phyloP scores from a whole-genome alignment of 441 rosid genomes.

The Mallotus japonicus region DNA sequence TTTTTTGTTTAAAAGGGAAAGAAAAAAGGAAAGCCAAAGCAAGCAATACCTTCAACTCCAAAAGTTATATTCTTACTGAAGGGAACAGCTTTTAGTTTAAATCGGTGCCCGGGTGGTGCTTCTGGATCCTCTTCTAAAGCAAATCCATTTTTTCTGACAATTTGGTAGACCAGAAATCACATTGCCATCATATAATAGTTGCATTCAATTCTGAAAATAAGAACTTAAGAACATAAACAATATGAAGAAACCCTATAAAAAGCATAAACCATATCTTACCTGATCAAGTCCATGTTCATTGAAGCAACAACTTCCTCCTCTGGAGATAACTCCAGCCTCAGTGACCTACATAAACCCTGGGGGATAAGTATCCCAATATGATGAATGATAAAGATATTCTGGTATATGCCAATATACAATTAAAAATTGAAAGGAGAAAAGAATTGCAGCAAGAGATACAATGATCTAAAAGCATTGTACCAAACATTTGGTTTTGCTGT shows the following conservation, averaged over 20 bases:
- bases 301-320: slow-evolving; percentile 84
- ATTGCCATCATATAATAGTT: slow-evolving; percentile 7
- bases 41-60: slow-evolving; percentile 77
- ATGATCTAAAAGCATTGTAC: not conserved
- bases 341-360: slow-evolving; percentile 49
- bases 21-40: not conserved
- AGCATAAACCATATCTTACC: slow-evolving; percentile 40
- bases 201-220: not conserved
- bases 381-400: slow-evolving; percentile 9
- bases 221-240: not conserved
- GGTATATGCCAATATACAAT: not conserved
- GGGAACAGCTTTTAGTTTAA: slow-evolving; percentile 75
- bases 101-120: slow-evolving; percentile 75
- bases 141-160: slow-evolving; percentile 86
- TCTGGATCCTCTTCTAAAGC: slow-evolving; percentile 72
- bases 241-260: slow-evolving; percentile 5
- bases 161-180: slow-evolving; percentile 17
- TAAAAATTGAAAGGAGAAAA: slow-evolving; percentile 4
- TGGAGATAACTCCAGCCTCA: slow-evolving; percentile 86
- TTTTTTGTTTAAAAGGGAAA: not conserved
- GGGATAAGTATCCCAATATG: slow-evolving; percentile 1
- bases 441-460: slow-evolving; percentile 1
- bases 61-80: slow-evolving; percentile 92
- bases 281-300: slow-evolving; percentile 84
- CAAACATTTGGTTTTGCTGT: not conserved